Evolutionary conservation across 768 basidiomycete genomes (phyloP), one percentile per base, ranked within the genome.

Genomic region (Russula compacta): DNA sequence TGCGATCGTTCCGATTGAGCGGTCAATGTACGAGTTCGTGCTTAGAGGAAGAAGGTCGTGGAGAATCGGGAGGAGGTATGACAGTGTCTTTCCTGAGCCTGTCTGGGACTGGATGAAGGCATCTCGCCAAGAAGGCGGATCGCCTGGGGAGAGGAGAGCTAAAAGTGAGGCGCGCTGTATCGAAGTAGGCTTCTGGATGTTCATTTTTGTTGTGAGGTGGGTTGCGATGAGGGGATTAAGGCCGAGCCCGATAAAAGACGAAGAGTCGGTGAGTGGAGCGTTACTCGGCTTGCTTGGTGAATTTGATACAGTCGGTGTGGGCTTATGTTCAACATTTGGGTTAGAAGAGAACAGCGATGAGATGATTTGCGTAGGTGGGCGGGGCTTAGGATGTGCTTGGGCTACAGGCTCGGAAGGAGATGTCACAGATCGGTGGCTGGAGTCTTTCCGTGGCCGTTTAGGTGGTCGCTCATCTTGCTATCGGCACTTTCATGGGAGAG

Each of bases 101-200:
- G 95, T 98, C 71, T 98, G 94, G 12, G 93, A 91, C 72, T 97
- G 95, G 58, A 98, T 90, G 72, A 97, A 95, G 14, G 89, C 82
- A 72, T 95, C 93, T 61, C 88, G 78, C 52, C 75, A 51, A 67
- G 64, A 61, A 73, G 74, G 64, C 73, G 67, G 24, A 29, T 29
- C 42, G 71, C 73, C 29, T 77, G 71, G 54, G 74, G 74, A 62
- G 4, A 89, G 79, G 46, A 98, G 78, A n/a, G 85, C 72, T 6
- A 82, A 78, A 12, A 87, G 74, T 10, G 79, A 79, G 8, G 86
- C 83, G 60, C 87, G 81, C 73, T 98, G 95, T 63, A 97, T 92
- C 10, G 89, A 85, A 0, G 95, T 98, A 4, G 95, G 95, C 66
- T 86, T 89, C 11, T 78, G 72, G 46, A 98, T 91, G 38, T 77